A percentile compares a stretch with the other conserved stretches of the same genome.
Evolutionary conservation across 768 basidiomycete genomes (phyloP).

Genomic region (Hebeloma cylindrosporum): DNA sequence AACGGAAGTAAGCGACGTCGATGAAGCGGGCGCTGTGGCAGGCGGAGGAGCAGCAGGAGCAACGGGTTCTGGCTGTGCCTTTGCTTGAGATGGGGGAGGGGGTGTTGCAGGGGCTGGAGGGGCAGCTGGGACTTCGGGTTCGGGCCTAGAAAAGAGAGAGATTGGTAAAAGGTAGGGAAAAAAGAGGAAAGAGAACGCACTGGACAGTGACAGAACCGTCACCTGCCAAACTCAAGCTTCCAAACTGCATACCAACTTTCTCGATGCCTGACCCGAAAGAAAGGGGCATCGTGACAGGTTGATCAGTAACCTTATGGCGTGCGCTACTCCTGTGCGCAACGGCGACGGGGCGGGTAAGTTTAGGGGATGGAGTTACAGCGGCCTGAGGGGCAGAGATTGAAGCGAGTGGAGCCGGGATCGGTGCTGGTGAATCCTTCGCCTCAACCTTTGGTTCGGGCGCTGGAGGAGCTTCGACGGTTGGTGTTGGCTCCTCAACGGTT

Average conservation of each 20-base stretch:
- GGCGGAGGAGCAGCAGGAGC: constrained; percentile 36
- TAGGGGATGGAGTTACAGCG: constrained; percentile 46
- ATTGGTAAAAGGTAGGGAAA: constrained; percentile 8
- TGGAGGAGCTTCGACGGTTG: too few species aligned
- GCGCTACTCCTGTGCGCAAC: constrained; percentile 55
- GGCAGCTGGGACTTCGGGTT: constrained; percentile 34
- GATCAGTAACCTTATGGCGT: constrained; percentile 72
- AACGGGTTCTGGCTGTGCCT: constrained; percentile 31
- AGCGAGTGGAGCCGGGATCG: constrained; percentile 28
- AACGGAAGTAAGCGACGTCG: constrained; percentile 40
- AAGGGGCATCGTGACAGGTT: constrained; percentile 80
- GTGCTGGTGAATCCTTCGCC: constrained; percentile 38
- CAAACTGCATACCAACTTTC: constrained; percentile 89
- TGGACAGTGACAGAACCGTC: constrained; percentile 56
- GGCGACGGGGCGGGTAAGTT: constrained; percentile 52
- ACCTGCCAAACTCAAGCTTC: constrained; percentile 75
- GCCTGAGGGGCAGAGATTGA: constrained; percentile 35
- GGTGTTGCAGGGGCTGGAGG: constrained; percentile 36
- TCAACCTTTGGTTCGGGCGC: constrained; percentile 30
- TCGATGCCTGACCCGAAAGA: constrained; percentile 64
- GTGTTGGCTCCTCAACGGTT: constrained; percentile 29
- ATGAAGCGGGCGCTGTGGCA: constrained; percentile 40
- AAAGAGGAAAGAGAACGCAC: constrained; percentile 38
- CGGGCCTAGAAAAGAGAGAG: constrained; percentile 24
- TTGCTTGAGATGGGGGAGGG: constrained; percentile 22